Base-by-base conservation (phyloP, 108 stramenopile species). In the Schizochytrium sp. region DNA sequence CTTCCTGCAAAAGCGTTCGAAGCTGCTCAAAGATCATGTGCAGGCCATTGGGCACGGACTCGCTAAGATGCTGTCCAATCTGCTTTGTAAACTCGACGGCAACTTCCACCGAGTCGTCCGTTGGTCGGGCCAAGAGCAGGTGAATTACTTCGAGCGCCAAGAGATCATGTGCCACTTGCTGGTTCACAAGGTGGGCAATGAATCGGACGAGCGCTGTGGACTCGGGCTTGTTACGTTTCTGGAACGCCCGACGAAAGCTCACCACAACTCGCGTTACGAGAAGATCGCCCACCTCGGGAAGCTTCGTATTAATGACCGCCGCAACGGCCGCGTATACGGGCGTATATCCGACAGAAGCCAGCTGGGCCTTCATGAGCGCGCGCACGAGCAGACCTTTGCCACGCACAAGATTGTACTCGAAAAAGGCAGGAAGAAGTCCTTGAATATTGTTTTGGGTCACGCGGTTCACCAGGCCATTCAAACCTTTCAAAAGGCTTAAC, bases 391-490 rank as follows among this genome's bases (percentile, higher is more conserved):
- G 90, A 5, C 99, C 99, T 10, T 97, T 94, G 57, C 98, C 94
- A 6, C 99, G 95, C 16, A 99, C 90, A 19, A 99, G 93, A 91
- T 99, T 99, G 72, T 95, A 95, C 55, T 96, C 91, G 88, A 99
- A 96, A 8, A 99, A 90, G 69, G 97, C 92, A 58, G 97, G 97
- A 69, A 97, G 95, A 44, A 98, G 90, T 8, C 95, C 93, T 92
- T 98, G 97, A 89, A 99, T 96, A 87, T 98, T 99, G 87, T 88
- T 53, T 19, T 94, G 89, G 91, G 96, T 97, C 58, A 97, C 94
- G 28, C 97, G 96, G 94, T 99, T 99, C 91, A 99, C 96, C 5
- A 97, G 95, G 58, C 99, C 99, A 91, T 99, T 98, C 90, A 99
- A 96, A 87, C 95, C 92, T 76, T 96, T 96, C 69, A 95, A 94